Evolutionary conservation across 805 yeast species (phyloP).

Genomic region (Millerozyma acaciae): DNA sequence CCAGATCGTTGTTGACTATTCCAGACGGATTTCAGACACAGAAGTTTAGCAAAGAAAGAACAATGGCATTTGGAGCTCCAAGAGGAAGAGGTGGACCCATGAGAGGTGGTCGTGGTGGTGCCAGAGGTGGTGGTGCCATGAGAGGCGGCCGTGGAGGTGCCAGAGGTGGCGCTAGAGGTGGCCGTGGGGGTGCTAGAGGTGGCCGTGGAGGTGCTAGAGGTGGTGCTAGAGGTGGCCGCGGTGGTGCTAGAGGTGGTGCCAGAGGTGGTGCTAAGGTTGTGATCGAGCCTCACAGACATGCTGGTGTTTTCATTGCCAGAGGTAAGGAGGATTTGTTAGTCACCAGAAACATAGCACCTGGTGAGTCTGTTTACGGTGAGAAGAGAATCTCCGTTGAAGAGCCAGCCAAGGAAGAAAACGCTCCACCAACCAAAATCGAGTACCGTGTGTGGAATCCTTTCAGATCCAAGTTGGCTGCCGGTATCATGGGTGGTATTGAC

Average conservation of each 20-base stretch:
- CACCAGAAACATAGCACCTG: constrained; percentile 96
- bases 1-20: no score
- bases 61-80: constrained; percentile 77
- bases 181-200: constrained; percentile 27
- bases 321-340: constrained; percentile 98
- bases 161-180: constrained; percentile 44
- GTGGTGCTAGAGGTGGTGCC: constrained; percentile 80
- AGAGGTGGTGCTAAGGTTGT: constrained; percentile 93
- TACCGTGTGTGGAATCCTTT: constrained; percentile 99
- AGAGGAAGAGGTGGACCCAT: constrained; percentile 57
- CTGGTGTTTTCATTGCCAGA: constrained; percentile 98
- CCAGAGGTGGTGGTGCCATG: constrained; percentile 43
- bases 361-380: constrained; percentile 98
- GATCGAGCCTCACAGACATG: constrained; percentile 98
- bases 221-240: constrained; percentile 55
- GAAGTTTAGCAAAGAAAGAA: no score
- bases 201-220: constrained; percentile 42
- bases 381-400: constrained; percentile 93
- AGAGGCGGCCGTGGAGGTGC: constrained; percentile 51
- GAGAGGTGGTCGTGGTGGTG: constrained; percentile 47
- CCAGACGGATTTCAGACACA: no score
- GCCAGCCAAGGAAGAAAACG: constrained; percentile 83
- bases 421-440: constrained; percentile 89
- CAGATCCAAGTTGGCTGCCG: constrained; percentile 99
- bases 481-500: constrained; percentile 99